Evolutionary conservation across 2,329 filamentous ascomycete genomes (phyloP), one percentile per base, ranked within the genome.

Genomic region (Xylaria arbuscula): DNA sequence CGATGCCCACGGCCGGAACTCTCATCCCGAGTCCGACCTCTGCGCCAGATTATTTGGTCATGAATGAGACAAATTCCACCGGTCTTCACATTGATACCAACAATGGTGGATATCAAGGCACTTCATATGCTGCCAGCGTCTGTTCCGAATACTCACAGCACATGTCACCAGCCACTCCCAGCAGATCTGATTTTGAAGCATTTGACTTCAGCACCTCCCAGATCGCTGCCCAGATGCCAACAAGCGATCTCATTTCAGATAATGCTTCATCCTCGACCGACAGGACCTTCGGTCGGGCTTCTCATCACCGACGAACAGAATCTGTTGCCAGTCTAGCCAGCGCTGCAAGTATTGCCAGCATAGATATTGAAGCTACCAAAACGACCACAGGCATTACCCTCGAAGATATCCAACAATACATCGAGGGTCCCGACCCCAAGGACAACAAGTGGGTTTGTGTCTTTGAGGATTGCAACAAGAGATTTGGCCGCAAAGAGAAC

Each of bases 401-500:
- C 51, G 94, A 98, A 73, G 93, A 98, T 73, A 94, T 95, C 73
- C 87, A 90, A 4, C 86, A 88, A 58, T 93, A 86, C 80, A 95
- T 95, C 73, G 85, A 87, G 57, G 91, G 91, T 0, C 92, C 92
- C 0, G 91, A 93, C 74, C 83, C 89, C 2, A 78, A 80, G n/a
- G 92, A 94, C 73, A 90, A 90, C 74, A 94, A 93, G 80, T 96
- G 92, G 91, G 84, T 90, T 7, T 96, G 92, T 78, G 81, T 88
- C n/a, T 94, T 83, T 66, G 86, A 93, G 9, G 90, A 90, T 34
- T 99, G 96, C 80, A 88, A 90, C 74, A 97, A 97, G 80, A 89
- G 90, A 62, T 98, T 99, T 78, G 95, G 94, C n/a, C 89, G 96
- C 74, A 97, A 98, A 80, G 96, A 99, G 80, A 98, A 99, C 82